phyloP scores from a whole-genome alignment of 2,329 filamentous ascomycete genomes.

The Phialophora expanda region DNA sequence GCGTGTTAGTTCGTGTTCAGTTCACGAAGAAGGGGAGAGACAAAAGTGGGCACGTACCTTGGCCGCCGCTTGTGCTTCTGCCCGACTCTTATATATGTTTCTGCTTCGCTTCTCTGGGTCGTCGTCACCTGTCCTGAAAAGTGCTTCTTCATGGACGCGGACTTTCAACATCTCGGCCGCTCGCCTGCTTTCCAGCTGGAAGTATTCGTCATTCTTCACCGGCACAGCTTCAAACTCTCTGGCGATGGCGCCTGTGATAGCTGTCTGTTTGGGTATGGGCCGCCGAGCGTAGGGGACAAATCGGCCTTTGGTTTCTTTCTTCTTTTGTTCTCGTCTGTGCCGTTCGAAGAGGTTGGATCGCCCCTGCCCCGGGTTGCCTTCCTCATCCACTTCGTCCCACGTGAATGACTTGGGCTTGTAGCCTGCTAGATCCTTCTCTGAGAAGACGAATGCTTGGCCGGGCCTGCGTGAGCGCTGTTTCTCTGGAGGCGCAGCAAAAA shows the following conservation, averaged over 20 bases:
- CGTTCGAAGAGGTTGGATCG: conserved; percentile 55
- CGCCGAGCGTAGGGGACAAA: conserved; percentile 63
- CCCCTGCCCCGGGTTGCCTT: conserved; percentile 49
- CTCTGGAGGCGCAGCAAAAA: conserved; percentile 69
- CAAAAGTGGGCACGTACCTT: conserved; percentile 32
- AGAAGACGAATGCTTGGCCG: conserved; percentile 88
- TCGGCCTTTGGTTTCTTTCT: conserved; percentile 57
- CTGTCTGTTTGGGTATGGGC: conserved; percentile 80
- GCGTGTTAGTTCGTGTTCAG: conserved; percentile 1
- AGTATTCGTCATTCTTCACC: conserved; percentile 72
- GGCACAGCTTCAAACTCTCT: conserved; percentile 79
- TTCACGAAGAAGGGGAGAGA: background rate
- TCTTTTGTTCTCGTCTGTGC: conserved; percentile 52
- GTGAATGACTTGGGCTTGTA: conserved; percentile 56
- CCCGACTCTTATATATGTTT: conserved; percentile 26
- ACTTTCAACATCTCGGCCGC: conserved; percentile 66
- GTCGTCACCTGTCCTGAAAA: conserved; percentile 29
- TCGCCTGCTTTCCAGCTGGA: conserved; percentile 64
- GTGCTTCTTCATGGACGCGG: conserved; percentile 41
- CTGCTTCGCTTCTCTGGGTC: conserved; percentile 32
- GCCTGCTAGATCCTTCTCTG: conserved; percentile 87
- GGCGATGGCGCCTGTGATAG: conserved; percentile 71
- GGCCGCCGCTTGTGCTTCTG: conserved; percentile 28
- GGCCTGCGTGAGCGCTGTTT: conserved; percentile 55
- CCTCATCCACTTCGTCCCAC: conserved; percentile 48